Evolutionary conservation across 1,284 basidiomycete species (phyloP), one percentile per base, ranked within the genome.

Genomic region (Rhodotorula sp.): DNA sequence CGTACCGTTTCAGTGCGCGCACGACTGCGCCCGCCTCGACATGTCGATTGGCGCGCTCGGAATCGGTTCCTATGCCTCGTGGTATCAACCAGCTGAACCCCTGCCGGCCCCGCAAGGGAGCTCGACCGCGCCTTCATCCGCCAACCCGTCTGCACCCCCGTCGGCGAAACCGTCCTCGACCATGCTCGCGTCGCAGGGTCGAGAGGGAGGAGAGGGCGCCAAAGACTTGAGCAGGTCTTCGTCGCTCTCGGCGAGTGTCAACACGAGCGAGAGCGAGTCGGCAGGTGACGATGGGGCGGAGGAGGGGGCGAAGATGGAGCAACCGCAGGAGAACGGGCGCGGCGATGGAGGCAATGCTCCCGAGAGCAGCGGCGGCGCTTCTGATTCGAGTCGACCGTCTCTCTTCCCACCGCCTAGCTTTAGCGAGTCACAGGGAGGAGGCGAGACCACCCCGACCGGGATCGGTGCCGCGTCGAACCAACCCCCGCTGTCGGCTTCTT

Each of bases 61-160:
- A 59, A 97, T 99, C 68, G 97, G 97, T 18, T 97, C 95, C 5
- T 99, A 94, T 80, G 91, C 95, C 58, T 83, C 82, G 3, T 79
- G 86, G 34, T 75, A 82, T 83, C 62, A 74, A 31, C 73, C 77
- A 1, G 60, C 73, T 3, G 49, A 61, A 28, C 61, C 66, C 16
- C 38, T 49, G 7, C 31, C 63, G 12, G 43, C 45, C 14, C 58
- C 58, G 23, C 43, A 55, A n/a, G 38, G 31, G 5, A 55, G 54
- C 54, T 55, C 54, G 54, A 45, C 64, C 7, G n/a, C 64, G 5
- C 48, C 64, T 6, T 49, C 67, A 7, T 45, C 62, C 6, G 56
- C 60, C 26, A 31, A 47, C n/a, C 61, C 64, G 45, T 54, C 68
- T 50, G 28, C 60, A 28, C 15, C 23, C 21, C 8, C 49, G 26